Conservation (phyloP, 129 eudicot species). For the Flaveria linearis region DNA sequence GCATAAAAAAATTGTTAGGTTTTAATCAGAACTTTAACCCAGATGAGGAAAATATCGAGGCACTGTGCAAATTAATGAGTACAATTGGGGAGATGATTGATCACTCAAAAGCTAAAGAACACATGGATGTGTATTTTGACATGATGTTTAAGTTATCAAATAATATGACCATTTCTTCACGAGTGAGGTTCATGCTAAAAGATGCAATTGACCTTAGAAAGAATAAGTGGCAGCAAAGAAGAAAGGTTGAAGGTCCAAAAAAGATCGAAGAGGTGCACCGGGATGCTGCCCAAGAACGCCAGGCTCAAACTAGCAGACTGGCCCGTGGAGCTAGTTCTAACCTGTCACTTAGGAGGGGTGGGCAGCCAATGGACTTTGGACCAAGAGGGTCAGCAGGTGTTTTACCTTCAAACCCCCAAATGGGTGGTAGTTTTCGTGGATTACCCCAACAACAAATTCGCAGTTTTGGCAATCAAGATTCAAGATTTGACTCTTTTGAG, state of each 20-base stretch:
- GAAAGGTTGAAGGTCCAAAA: conserved; percentile 92
- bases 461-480: conserved; percentile 67
- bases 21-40: conserved; percentile 47
- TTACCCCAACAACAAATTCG: conserved; percentile 58
- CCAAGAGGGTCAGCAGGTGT: conserved; percentile 61
- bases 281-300: conserved; percentile 55
- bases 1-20: conserved; percentile 75
- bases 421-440: conserved; percentile 63
- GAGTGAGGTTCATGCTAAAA: conserved; percentile 80
- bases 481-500: conserved; percentile 58
- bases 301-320: conserved; percentile 64
- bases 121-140: conserved; percentile 71
- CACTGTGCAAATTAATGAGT: conserved; percentile 49
- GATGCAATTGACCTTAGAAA: conserved; percentile 79
- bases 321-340: conserved; percentile 71
- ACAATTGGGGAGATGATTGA: conserved; percentile 96
- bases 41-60: conserved; percentile 47
- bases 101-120: conserved; percentile 75
- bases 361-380: conserved; percentile 61
- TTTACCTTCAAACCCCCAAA: conserved; percentile 57
- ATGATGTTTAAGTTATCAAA: conserved; percentile 66
- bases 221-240: conserved; percentile 88
- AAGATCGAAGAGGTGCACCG: conserved; percentile 75
- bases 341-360: conserved; percentile 64
- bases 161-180: conserved; percentile 75